phyloP scores from a whole-genome alignment of 192 early-diverging fungal genomes.

The Lunasporangiospora selenospora region DNA sequence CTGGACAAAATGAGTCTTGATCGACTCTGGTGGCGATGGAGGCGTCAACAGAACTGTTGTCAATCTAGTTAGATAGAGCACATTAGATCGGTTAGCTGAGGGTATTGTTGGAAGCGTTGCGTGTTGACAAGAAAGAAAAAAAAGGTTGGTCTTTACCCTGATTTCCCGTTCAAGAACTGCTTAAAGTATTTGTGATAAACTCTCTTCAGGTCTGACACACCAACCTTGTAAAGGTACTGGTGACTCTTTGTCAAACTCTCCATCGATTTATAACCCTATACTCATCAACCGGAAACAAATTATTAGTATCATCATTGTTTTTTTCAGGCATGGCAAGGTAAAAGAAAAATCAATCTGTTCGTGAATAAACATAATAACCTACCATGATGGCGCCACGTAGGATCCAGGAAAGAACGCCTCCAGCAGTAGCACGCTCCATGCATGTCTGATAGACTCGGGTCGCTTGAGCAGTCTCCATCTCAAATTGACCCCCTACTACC shows the following conservation, averaged over 20 bases:
- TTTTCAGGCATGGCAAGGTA: no score
- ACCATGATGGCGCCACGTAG: constrained; percentile 38
- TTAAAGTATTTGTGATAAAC: constrained; percentile 65
- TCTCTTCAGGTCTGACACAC: constrained; percentile 52
- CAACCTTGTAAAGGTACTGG: constrained; percentile 57
- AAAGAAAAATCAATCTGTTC: no score
- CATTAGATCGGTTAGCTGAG: no score
- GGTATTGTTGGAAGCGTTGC: no score
- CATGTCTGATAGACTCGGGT: constrained; percentile 44
- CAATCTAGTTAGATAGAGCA: no score
- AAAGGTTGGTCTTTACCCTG: no score
- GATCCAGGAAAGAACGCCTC: constrained; percentile 38
- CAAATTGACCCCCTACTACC: constrained; percentile 31
- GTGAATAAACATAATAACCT: constrained; percentile 3
- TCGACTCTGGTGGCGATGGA: constrained; percentile 39
- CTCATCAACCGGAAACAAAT: constrained; percentile 10
- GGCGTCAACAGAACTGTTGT: constrained; percentile 44
- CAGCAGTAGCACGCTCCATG: constrained; percentile 43
- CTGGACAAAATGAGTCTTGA: constrained; percentile 44
- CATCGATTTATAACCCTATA: constrained; percentile 59
- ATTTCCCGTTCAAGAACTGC: constrained; percentile 58
- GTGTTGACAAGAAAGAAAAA: no score
- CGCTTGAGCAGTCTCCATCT: constrained; percentile 44
- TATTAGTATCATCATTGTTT: constrained; percentile 12
- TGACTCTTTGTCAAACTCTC: constrained; percentile 56